Base-by-base conservation (phyloP, 495 filamentous ascomycete genomes). In the Opeltia flavorubescens region DNA sequence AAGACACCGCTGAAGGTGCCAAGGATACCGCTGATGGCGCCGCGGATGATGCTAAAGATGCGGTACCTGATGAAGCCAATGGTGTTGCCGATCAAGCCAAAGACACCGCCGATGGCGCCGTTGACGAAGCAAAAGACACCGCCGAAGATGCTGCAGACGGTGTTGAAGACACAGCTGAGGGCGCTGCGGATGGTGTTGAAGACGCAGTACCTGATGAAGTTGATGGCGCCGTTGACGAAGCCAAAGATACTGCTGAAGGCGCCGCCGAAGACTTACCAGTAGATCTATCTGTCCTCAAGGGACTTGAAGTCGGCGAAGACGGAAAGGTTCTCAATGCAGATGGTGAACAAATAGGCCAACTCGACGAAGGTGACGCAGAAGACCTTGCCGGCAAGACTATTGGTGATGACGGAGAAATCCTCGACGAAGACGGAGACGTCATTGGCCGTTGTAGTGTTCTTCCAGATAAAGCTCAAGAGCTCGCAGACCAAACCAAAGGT, bases 281-380 rank as follows among this genome's bases (percentile, higher is more conserved):
- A 11, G 79, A 88, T 55, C 69, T 82, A 33, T 80, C 81, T 0
- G 60, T 75, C n/a, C 65, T 91, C 33, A 80, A 79, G 47, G 76
- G 75, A 53, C 78, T 76, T 56, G 74, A 70, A 46, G 75, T 93
- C 51, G 59, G 60, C 7, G 64, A 71, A 24, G 66, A 56, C 13
- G 70, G 66, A 8, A 53, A 67, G 24, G 56, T 66, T 23, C 53
- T 65, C 12, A 67, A 67, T 17, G 47, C 64, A 23, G 61, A 60
- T 15, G 67, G 67, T 0, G 62, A 66, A 49, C 60, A 49, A 41
- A 43, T 69, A 39, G 66, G 62, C 28, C 39, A 67, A 44, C 50
- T 64, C 33, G 55, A 69, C 43, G 62, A 74, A 55, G 60, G 66
- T 33, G 61, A 69, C 24, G 56, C 62, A 4, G 64, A 66, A 15